A percentile compares a stretch with the other conserved stretches of the same genome.
Conservation (phyloP, 2,329 filamentous ascomycete species). For the Alternaria triticina region DNA sequence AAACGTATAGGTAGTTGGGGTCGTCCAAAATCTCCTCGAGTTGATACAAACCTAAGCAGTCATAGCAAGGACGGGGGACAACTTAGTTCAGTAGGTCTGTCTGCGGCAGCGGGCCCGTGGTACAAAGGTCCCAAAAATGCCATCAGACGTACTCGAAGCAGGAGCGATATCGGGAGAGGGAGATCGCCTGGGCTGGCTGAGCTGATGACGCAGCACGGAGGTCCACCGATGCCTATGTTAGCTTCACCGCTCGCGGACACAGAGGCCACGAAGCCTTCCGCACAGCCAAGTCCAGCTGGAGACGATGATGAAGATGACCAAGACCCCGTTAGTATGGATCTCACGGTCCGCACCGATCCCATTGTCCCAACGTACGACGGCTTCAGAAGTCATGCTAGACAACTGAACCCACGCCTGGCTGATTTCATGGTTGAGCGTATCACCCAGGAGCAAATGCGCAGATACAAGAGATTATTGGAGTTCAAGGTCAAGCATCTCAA, state of each 20-base stretch:
- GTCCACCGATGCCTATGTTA: conserved; percentile 64
- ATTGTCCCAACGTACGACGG: conserved; percentile 77
- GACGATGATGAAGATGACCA: conserved; percentile 55
- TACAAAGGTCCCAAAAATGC: conserved; percentile 49
- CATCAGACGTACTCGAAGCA: conserved; percentile 61
- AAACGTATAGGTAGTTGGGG: conserved; percentile 52
- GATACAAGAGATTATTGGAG: conserved; percentile 79
- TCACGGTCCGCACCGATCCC: conserved; percentile 67
- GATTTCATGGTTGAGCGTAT: conserved; percentile 78
- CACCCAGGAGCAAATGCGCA: conserved; percentile 77
- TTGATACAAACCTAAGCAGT: conserved; percentile 47
- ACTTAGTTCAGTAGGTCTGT: conserved; percentile 52
- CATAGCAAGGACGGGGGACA: conserved; percentile 63
- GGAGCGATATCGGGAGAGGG: conserved; percentile 59
- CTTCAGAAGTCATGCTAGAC: conserved; percentile 75
- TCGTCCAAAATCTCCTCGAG: conserved; percentile 48
- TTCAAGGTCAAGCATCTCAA: conserved; percentile 73
- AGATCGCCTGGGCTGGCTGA: conserved; percentile 56
- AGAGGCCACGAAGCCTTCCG: conserved; percentile 43
- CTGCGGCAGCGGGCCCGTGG: conserved; percentile 43
- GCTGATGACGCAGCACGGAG: conserved; percentile 64
- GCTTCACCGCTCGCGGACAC: conserved; percentile 54
- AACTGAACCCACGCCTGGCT: conserved; percentile 76
- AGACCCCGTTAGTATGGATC: conserved; percentile 66
- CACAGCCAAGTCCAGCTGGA: conserved; percentile 42